Base-by-base conservation (phyloP, 1,284 basidiomycete genomes). In the Fistulinella staudtii region DNA sequence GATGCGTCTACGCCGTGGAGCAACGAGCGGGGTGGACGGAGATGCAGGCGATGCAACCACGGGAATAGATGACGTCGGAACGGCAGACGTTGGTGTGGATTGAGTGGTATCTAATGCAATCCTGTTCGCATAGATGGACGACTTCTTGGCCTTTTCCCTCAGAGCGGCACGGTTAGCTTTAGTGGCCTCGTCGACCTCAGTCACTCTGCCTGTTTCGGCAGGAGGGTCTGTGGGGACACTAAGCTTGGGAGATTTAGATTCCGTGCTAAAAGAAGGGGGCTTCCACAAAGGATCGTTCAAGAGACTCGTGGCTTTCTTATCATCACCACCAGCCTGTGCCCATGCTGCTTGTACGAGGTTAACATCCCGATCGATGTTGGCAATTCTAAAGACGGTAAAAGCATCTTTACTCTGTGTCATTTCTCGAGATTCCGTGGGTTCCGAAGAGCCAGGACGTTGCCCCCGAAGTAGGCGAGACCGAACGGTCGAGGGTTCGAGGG, bases 121-220 rank as follows among this genome's bases (percentile, higher is more conserved):
- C 46, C 82, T 77, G 51, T 81, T 83, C 39, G 80, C 80, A 53
- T 89, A 89, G 44, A 89, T 89, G 60, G 79, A 72, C 10, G 85
- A 89, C 58, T 79, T 82, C 61, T 84, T 85, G 10, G 80, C 85
- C 62, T 83, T 81, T 64, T 86, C 82, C 57, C 73, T 80, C 45
- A 72, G 72, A 27, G 80, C 78, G 17, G 73, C 75, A 46, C 80
- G 73, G 51, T 74, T 75, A 2, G 81, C 82, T 54, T 78, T 80
- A 21, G 69, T 74, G 11, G 80, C 81, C 51, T 87, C 82, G 38
- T 85, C 82, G 21, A 86, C 61, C 54, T 85, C 85, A 47, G 74
- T 77, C 21, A 86, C 80, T 41, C 80, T 73, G 17, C 84, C 83
- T 10, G 65, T 70, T 43, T 79, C 77, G 28, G 61, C 46, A 39